These are phyloP conservation scores for Coemansia sp. DNA, from an alignment of 192 early-diverging fungal species.

Conservation along the genomic window DNA sequence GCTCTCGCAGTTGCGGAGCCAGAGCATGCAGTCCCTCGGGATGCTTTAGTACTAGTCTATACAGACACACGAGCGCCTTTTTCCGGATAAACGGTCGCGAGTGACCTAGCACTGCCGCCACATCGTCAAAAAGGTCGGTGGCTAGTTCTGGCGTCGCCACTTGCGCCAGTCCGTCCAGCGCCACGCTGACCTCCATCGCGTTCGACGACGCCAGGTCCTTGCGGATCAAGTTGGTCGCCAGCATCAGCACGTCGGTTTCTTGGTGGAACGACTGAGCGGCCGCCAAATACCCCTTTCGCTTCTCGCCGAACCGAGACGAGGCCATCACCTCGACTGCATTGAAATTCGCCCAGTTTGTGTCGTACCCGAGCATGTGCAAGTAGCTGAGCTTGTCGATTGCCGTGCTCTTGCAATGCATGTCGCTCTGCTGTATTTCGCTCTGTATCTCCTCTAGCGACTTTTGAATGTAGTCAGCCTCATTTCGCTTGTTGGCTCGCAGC, in stretches of 20 bases:
- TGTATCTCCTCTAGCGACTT: conserved; percentile 89
- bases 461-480: conserved; percentile 87
- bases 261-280: conserved; percentile 89
- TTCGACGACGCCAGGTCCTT: conserved; percentile 93
- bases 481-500: conserved; percentile 87
- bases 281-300: conserved; percentile 91
- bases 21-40: conserved; percentile 84
- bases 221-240: conserved; percentile 95
- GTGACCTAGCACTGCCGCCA: conserved; percentile 87
- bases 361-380: conserved; percentile 97
- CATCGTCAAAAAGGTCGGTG: conserved; percentile 83
- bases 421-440: conserved; percentile 81
- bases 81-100: conserved; percentile 94
- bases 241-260: conserved; percentile 95
- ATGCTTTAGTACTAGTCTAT: conserved; percentile 87
- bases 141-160: conserved; percentile 93
- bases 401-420: conserved; percentile 81
- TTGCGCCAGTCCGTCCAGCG: conserved; percentile 89
- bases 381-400: conserved; percentile 89
- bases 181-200: conserved; percentile 83
- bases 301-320: conserved; percentile 80
- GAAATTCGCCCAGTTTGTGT: conserved; percentile 97
- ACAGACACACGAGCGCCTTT: conserved; percentile 85
- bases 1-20: conserved; percentile 84
- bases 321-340: conserved; percentile 98